Evolutionary conservation across 768 basidiomycete genomes (phyloP), one percentile per base, ranked within the genome.

Genomic region (Pleurotus djamor): DNA sequence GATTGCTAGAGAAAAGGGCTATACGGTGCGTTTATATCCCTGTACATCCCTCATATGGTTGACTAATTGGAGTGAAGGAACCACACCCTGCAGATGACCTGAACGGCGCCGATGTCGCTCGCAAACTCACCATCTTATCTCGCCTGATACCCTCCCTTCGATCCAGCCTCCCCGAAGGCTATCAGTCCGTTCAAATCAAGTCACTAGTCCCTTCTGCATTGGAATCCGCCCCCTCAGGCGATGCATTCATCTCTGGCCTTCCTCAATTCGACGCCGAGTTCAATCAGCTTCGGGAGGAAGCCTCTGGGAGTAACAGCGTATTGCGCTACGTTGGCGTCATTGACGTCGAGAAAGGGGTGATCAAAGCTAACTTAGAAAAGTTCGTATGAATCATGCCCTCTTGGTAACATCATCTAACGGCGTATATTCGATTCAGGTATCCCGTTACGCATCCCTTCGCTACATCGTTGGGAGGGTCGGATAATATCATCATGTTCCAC

Each of bases 401-500:
- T 51, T 52, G 33, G 16, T n/a, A 9, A 6, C 41, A 54, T 54
- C 52, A 56, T 61, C 48, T 28, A 52, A 16, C 28, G 36, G 32
- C 5, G 12, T 14, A 34, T 59, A 34, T 59, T 56, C 60, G 37
- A 28, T 28, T 28, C 62, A 98, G 96, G 71, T 99, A 98, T 71
- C 85, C 94, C 4, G 80, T 77, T 28, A 84, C 87, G 13, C 97
- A 99, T 71, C 91, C 97, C 1, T 98, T 99, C 68, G 96, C 96
- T 3, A 96, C 96, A 0, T 92, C 96, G 1, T 83, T 99, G 12
- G 92, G 94, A 17, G 97, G 96, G 0, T 94, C 94, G 17, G 97
- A 99, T 73, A 98, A 98, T 71, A 98, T 99, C 69, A 85, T 99
- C 70, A 92, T 97, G 80, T 98, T 98, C 84, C 91, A 94, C 69